phyloP scores from a whole-genome alignment of 2,329 filamentous ascomycete species.

The Cercospora zeae-maydis region DNA sequence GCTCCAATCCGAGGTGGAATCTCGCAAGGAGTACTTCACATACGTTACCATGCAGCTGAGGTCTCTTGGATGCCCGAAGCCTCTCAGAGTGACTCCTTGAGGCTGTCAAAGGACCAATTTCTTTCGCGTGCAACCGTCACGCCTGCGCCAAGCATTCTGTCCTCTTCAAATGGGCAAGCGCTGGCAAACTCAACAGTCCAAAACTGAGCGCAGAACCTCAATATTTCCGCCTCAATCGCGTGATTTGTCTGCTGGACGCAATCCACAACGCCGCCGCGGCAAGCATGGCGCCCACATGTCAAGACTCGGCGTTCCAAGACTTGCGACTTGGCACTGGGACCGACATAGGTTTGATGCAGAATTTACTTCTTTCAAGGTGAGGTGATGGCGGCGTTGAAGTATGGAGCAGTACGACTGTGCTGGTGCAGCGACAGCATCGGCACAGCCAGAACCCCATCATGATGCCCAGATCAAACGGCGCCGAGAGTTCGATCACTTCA shows the following conservation, averaged over 20 bases:
- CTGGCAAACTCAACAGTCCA: background rate
- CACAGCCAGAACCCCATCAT: background rate
- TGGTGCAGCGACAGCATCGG: background rate
- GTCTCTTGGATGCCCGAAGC: background rate
- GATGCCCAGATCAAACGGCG: background rate
- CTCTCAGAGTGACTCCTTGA: background rate
- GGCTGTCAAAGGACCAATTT: background rate
- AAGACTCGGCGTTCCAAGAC: conserved; percentile 10
- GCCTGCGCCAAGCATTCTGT: background rate
- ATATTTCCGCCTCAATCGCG: background rate
- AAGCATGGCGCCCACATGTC: background rate
- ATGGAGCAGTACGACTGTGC: background rate
- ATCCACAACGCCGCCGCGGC: background rate
- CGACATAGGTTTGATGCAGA: background rate
- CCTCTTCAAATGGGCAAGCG: background rate
- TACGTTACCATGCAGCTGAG: background rate
- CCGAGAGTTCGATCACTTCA: background rate
- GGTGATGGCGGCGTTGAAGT: background rate
- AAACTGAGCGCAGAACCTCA: background rate
- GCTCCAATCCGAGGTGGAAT: background rate
- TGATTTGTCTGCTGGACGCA: background rate
- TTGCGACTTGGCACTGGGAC: background rate
- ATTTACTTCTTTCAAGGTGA: background rate
- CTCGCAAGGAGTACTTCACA: background rate
- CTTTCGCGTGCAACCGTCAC: background rate